Evolutionary conservation across 2,329 filamentous ascomycete genomes (phyloP).

Genomic region (Trichoderma semiorbis): DNA sequence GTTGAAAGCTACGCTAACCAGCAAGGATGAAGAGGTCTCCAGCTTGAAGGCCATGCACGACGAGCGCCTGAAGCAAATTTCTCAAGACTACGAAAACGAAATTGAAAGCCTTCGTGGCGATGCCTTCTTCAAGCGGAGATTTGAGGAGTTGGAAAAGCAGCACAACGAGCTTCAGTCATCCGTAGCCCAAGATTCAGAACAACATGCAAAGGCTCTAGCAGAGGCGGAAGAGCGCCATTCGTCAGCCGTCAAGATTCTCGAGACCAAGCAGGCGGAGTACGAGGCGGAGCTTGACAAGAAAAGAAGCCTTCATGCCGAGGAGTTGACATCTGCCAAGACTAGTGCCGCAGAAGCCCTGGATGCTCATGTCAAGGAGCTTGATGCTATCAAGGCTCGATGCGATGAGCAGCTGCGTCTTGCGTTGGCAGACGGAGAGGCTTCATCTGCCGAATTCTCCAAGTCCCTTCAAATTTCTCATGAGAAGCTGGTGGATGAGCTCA

Average conservation of each 20-base stretch:
- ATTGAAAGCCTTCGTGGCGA: constrained; percentile 62
- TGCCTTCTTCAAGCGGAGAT: constrained; percentile 62
- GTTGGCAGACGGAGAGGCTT: constrained; percentile 41
- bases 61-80: constrained; percentile 55
- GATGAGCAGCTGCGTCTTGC: constrained; percentile 45
- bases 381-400: constrained; percentile 54
- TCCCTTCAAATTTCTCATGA: constrained; percentile 43
- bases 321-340: constrained; percentile 55
- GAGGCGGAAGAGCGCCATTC: constrained; percentile 43
- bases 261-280: constrained; percentile 51
- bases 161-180: constrained; percentile 48
- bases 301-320: constrained; percentile 55
- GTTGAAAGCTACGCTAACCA: constrained; percentile 43
- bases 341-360: constrained; percentile 48
- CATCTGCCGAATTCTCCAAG: constrained; percentile 40
- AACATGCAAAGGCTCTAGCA: constrained; percentile 42
- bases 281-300: constrained; percentile 54
- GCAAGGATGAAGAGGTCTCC: constrained; percentile 48
- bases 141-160: constrained; percentile 56
- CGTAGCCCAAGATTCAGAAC: constrained; percentile 35
- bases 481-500: constrained; percentile 39
- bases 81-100: constrained; percentile 61
- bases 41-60: constrained; percentile 55
- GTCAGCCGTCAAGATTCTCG: constrained; percentile 44
- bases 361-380: constrained; percentile 47